A percentile compares a stretch with the other conserved stretches of the same genome.
These are phyloP conservation scores for Beauveria sp. DNA, from an alignment of 2,329 filamentous ascomycete genomes.

Conservation along the genomic window DNA sequence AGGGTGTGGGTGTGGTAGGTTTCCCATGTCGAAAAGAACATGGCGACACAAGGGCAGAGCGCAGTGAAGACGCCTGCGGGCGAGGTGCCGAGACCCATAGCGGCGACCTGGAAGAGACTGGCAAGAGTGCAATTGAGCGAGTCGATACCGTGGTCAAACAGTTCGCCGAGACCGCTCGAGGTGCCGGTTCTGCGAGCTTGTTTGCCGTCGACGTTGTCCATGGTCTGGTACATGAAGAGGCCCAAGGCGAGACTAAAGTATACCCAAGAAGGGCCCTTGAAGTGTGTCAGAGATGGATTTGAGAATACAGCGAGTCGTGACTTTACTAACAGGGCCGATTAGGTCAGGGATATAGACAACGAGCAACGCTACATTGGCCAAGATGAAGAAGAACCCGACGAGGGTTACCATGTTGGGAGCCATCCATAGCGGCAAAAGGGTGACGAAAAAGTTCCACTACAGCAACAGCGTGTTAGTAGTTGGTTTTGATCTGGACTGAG, in stretches of 20 bases:
- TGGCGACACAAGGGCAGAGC: slow-evolving; percentile 82
- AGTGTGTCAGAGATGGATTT: neutral
- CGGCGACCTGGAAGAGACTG: slow-evolving; percentile 81
- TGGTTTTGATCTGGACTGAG: neutral
- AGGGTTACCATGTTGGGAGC: slow-evolving; percentile 97
- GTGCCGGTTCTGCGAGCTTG: slow-evolving; percentile 92
- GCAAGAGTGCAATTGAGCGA: slow-evolving; percentile 94
- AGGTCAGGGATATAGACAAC: slow-evolving; percentile 82
- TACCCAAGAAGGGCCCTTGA: slow-evolving; percentile 76
- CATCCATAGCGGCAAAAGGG: slow-evolving; percentile 88
- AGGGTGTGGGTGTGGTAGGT: slow-evolving; percentile 98
- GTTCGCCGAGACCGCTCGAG: slow-evolving; percentile 86
- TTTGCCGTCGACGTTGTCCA: slow-evolving; percentile 99
- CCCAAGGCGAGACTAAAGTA: slow-evolving; percentile 95
- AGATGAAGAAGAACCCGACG: slow-evolving; percentile 87
- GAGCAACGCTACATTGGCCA: slow-evolving; percentile 69
- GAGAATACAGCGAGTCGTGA: neutral
- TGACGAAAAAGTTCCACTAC: slow-evolving; percentile 95
- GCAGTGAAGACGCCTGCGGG: slow-evolving; percentile 85
- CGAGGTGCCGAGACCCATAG: slow-evolving; percentile 83
- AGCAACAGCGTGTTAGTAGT: slow-evolving; percentile 14
- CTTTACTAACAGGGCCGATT: slow-evolving; percentile 66
- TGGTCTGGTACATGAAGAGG: slow-evolving; percentile 97
- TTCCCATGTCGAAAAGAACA: slow-evolving; percentile 99
- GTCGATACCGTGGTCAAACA: slow-evolving; percentile 98